Percentiles rank a stretch among this genome's conserved stretches.
These are phyloP conservation scores for Mortierella sp. DNA, from an alignment of 371 early-diverging fungal genomes.

Conservation along the genomic window DNA sequence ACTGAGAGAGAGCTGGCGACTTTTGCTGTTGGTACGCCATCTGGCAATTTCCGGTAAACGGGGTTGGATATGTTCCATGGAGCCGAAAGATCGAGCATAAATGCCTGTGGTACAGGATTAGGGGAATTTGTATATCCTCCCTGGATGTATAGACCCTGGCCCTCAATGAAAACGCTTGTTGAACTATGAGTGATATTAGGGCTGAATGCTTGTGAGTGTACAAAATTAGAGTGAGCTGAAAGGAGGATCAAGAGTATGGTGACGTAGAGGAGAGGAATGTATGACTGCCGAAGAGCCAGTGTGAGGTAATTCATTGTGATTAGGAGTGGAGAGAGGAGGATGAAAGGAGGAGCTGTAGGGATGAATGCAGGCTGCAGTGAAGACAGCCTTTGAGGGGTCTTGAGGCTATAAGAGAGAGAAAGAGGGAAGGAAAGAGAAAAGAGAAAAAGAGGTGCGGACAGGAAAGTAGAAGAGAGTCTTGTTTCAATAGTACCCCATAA, in stretches of 20 bases:
- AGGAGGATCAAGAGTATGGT: background rate
- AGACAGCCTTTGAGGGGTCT: background rate
- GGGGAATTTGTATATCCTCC: background rate
- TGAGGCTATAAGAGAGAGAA: background rate
- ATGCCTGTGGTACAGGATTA: background rate
- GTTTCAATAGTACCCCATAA: background rate
- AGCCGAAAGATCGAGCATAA: constrained; percentile 16
- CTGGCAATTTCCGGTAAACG: background rate
- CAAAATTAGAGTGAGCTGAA: background rate
- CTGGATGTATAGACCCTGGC: constrained; percentile 14
- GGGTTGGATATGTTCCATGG: constrained; percentile 15
- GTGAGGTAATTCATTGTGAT: background rate
- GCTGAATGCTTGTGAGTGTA: constrained; percentile 3
- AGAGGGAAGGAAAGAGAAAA: constrained; percentile 1
- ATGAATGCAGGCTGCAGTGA: no score
- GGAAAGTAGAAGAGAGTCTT: background rate
- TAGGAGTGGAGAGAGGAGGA: background rate
- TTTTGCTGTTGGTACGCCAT: background rate
- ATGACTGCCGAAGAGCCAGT: no score
- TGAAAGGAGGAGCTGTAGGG: no score
- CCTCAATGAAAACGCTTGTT: constrained; percentile 9
- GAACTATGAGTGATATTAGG: background rate
- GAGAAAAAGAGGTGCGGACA: background rate
- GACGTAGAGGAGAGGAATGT: background rate
- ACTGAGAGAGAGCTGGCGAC: background rate